Base-by-base conservation (phyloP, 495 filamentous ascomycete species). In the Copromyces sp. region DNA sequence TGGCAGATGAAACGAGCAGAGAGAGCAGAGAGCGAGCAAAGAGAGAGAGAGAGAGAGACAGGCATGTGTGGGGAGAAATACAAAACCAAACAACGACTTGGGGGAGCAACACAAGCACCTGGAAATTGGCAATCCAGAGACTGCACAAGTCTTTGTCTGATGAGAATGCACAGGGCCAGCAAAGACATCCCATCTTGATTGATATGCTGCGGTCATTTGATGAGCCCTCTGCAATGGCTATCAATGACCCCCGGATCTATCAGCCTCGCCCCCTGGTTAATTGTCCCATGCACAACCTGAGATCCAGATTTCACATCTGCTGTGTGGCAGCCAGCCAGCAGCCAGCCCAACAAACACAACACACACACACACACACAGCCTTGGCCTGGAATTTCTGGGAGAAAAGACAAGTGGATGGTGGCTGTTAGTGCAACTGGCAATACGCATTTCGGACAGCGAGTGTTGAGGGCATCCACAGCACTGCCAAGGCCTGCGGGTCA, bases 241-340 rank as follows among this genome's bases (percentile, higher is more conserved):
- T 74, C 74, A 76, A 73, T 77, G 76, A 74, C 68, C 73, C 76
- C 72, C 24, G 69, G 37, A 47, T 70, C 44, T 41, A 70, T n/a
- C 73, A 39, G 72, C 69, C 73, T 61, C 20, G 68, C 47, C 45
- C 35, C 73, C 69, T 77, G 78, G 77, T 80, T 76, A 78, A 77
- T 75, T 78, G 68, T 73, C 61, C 74, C 71, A 72, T 72, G 68
- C 73, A 68, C 69, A 71, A 73, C 44, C 68, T 77, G 69, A 68
- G 71, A 73, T 70, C 73, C 72, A 72, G 44, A 68, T 74, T 68
- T 68, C 53, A 65, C 5, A 65, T 65, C 29, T 35, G 53, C 53
- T 65, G 53, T 61, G 53, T 65, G 53, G 53, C 53, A 61, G 9
- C 45, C 45, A 53, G 45, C 45, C 20, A 61, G 53, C 53, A 61